These are phyloP conservation scores for Dactylellina sp. DNA, from an alignment of 2,329 filamentous ascomycete species.

Conservation along the genomic window DNA sequence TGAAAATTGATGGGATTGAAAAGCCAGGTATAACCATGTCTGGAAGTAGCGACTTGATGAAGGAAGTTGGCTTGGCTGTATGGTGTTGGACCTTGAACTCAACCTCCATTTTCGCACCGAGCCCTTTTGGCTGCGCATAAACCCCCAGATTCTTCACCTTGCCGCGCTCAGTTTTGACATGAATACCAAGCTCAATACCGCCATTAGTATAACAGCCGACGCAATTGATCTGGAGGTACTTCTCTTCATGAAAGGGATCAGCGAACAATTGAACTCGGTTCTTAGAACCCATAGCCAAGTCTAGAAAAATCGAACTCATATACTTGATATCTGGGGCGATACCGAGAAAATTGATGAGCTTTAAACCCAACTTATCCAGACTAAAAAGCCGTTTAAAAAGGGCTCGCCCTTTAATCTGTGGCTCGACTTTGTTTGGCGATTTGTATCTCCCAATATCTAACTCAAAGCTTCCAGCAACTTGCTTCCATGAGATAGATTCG, in stretches of 20 bases:
- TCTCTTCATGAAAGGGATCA: slow-evolving; percentile 40
- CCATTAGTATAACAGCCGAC: slow-evolving; percentile 56
- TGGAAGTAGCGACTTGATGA: slow-evolving; percentile 29
- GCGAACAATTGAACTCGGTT: slow-evolving; percentile 11
- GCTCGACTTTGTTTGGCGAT: slow-evolving; percentile 8
- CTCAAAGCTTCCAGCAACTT: slow-evolving; percentile 47
- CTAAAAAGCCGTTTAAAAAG: slow-evolving; percentile 35
- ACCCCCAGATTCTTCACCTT: slow-evolving; percentile 47
- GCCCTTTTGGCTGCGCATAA: slow-evolving; percentile 46
- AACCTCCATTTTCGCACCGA: slow-evolving; percentile 53
- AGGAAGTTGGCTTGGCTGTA: slow-evolving; percentile 23
- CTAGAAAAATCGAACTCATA: slow-evolving; percentile 30
- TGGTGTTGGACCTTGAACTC: slow-evolving; percentile 26
- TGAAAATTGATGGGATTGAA: slow-evolving; percentile 56
- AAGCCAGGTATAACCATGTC: slow-evolving; percentile 47
- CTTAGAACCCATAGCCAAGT: slow-evolving; percentile 17
- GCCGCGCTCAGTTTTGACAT: slow-evolving; percentile 50
- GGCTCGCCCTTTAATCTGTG: slow-evolving; percentile 3
- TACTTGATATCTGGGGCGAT: slow-evolving; percentile 22
- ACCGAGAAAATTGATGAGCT: slow-evolving; percentile 35
- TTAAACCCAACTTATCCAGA: slow-evolving; percentile 18
- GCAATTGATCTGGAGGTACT: slow-evolving; percentile 53
- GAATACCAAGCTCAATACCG: slow-evolving; percentile 51
- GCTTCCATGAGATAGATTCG: slow-evolving; percentile 20
- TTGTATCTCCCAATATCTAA: slow-evolving; percentile 34